A percentile compares a stretch with the other conserved stretches of the same genome.
Conservation (phyloP, 257 asterid species). For the Ilex asprella region DNA sequence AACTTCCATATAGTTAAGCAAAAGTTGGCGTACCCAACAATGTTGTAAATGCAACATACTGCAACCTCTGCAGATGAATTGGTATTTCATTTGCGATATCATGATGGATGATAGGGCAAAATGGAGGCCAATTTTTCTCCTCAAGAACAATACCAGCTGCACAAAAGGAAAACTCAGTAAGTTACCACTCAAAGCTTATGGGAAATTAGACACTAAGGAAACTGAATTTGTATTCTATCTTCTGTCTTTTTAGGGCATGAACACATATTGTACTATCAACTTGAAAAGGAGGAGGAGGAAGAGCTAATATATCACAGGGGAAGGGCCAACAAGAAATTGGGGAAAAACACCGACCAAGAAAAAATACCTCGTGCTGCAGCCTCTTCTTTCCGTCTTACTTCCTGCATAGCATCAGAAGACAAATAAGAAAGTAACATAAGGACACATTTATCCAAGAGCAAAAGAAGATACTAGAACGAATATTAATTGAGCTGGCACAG, state of each 20-base stretch:
- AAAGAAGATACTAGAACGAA: neutral
- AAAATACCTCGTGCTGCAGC: slow-evolving; percentile 78
- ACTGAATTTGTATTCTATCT: neutral
- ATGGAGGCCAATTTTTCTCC: slow-evolving; percentile 19
- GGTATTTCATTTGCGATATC: slow-evolving; percentile 21
- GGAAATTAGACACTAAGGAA: neutral
- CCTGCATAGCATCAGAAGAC: slow-evolving; percentile 38
- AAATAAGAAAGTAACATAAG: neutral
- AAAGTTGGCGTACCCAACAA: slow-evolving; percentile 9
- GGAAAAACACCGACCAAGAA: slow-evolving; percentile 9
- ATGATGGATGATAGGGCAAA: slow-evolving; percentile 20
- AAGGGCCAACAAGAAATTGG: slow-evolving; percentile 1
- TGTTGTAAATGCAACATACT: slow-evolving; percentile 24
- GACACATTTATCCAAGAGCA: neutral
- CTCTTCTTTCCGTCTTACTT: slow-evolving; percentile 66
- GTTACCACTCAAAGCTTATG: neutral
- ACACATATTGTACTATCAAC: neutral
- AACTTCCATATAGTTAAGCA: neutral
- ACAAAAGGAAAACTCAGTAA: slow-evolving; percentile 1
- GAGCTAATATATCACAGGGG: neutral
- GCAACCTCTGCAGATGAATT: slow-evolving; percentile 21
- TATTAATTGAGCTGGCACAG: neutral
- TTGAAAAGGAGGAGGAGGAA: neutral
- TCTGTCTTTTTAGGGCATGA: neutral
- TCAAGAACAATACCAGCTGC: slow-evolving; percentile 62